Conservation (phyloP, 1,284 basidiomycete genomes). For the Moesziomyces antarcticus region DNA sequence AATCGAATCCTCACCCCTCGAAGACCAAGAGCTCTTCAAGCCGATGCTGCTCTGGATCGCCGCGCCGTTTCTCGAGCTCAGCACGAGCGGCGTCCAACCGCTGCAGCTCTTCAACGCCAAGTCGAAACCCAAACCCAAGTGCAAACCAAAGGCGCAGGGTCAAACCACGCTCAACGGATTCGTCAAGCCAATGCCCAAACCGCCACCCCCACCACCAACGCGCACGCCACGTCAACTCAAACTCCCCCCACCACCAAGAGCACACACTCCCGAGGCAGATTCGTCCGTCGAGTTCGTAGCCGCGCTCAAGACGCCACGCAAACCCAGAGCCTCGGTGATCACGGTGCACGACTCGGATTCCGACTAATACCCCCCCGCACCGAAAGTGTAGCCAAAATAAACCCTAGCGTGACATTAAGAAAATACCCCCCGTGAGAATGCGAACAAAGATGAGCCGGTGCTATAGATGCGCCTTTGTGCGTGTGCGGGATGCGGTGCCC, state of each 20-base stretch:
- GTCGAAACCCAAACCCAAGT: too few species aligned
- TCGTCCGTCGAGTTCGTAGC: neutral
- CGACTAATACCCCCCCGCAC: neutral
- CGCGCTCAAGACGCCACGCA: neutral
- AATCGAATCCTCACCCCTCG: too few species aligned
- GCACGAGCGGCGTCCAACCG: conserved; percentile 9
- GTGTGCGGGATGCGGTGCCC: too few species aligned
- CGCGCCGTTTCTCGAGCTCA: conserved; percentile 23
- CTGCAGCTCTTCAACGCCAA: conserved; percentile 1
- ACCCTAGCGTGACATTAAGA: too few species aligned
- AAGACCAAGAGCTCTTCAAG: neutral
- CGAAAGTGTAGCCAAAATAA: too few species aligned
- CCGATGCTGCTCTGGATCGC: conserved; percentile 44
- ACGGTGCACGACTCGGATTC: conserved; percentile 16
- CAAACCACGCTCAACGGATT: conserved; percentile 18
- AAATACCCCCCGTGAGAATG: too few species aligned
- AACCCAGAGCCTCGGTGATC: conserved; percentile 20
- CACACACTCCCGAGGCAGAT: neutral
- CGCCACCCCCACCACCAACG: neutral
- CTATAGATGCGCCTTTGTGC: too few species aligned
- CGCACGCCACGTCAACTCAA: neutral
- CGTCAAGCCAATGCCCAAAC: conserved; percentile 11
- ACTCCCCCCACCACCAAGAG: too few species aligned
- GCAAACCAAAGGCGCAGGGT: neutral
- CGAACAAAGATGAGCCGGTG: too few species aligned